Evolutionary conservation across 129 eudicot species (phyloP).

Genomic region (Arctium minus): DNA sequence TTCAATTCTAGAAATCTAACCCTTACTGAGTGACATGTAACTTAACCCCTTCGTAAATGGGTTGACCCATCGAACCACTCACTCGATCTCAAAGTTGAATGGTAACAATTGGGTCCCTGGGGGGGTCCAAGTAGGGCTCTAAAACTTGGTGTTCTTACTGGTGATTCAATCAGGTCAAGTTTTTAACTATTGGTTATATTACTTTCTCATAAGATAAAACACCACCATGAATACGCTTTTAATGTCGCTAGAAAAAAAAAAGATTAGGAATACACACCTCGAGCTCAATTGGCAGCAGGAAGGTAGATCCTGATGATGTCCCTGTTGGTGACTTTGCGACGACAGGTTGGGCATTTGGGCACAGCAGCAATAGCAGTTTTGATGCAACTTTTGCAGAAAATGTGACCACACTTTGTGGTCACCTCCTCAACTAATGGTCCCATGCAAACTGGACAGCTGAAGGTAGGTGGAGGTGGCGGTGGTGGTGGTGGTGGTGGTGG

Average conservation of each 20-base stretch:
- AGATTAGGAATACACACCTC: constrained; percentile 6
- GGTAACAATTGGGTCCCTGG: not conserved
- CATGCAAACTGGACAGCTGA: constrained; percentile 53
- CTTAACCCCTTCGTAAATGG: not conserved
- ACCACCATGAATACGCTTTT: not conserved
- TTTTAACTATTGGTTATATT: not conserved
- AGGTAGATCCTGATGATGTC: constrained; percentile 45
- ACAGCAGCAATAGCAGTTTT: constrained; percentile 29
- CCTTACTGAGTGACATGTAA: not conserved
- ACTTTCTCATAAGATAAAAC: not conserved
- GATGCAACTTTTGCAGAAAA: constrained; percentile 52
- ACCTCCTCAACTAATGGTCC: constrained; percentile 39
- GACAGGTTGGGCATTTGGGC: constrained; percentile 47
- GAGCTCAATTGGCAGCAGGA: constrained; percentile 18
- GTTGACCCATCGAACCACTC: not conserved
- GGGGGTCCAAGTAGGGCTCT: not conserved
- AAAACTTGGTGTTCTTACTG: not conserved
- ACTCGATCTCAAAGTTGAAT: not conserved
- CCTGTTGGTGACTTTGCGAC: constrained; percentile 23
- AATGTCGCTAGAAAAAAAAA: not conserved
- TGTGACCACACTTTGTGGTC: constrained; percentile 65
- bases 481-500: constrained; percentile 8
- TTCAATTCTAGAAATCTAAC: not conserved
- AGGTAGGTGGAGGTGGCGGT: constrained; percentile 26
- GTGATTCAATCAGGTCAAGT: not conserved